These are phyloP conservation scores for Aspergillus jensenii DNA, from an alignment of 2,329 filamentous ascomycete genomes.

Conservation along the genomic window DNA sequence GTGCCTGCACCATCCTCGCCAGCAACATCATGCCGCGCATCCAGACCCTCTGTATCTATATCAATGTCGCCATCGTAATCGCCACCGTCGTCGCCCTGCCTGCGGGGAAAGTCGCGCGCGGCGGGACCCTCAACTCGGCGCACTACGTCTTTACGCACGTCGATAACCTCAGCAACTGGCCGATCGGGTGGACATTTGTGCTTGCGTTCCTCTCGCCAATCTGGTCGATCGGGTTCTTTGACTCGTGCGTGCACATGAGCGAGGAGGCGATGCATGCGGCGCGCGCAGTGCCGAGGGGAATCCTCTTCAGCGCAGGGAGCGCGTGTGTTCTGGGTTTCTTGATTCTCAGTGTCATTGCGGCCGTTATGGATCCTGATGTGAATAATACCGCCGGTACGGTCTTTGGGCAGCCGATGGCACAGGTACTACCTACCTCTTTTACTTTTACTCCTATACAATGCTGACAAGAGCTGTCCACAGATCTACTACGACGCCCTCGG, in stretches of 20 bases:
- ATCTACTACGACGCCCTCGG: conserved; percentile 62
- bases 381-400: conserved; percentile 47
- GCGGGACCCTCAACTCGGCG: conserved; percentile 33
- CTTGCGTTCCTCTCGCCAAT: conserved; percentile 62
- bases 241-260: conserved; percentile 60
- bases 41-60: conserved; percentile 56
- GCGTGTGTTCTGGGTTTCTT: conserved; percentile 59
- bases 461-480: not conserved
- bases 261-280: conserved; percentile 63
- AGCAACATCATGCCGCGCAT: conserved; percentile 60
- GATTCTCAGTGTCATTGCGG: conserved; percentile 57
- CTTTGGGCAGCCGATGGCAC: conserved; percentile 61
- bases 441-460: not conserved
- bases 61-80: conserved; percentile 57
- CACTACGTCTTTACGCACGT: conserved; percentile 57
- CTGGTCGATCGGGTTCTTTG: conserved; percentile 58
- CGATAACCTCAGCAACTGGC: conserved; percentile 60
- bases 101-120: conserved; percentile 43
- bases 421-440: conserved; percentile 25
- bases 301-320: conserved; percentile 54
- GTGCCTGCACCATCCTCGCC: conserved; percentile 53
- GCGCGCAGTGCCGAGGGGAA: conserved; percentile 59
- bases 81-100: conserved; percentile 60
- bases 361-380: conserved; percentile 56
- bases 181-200: conserved; percentile 59